Conservation (phyloP, 192 early-diverging fungal species). For the Coemansia reversa region DNA sequence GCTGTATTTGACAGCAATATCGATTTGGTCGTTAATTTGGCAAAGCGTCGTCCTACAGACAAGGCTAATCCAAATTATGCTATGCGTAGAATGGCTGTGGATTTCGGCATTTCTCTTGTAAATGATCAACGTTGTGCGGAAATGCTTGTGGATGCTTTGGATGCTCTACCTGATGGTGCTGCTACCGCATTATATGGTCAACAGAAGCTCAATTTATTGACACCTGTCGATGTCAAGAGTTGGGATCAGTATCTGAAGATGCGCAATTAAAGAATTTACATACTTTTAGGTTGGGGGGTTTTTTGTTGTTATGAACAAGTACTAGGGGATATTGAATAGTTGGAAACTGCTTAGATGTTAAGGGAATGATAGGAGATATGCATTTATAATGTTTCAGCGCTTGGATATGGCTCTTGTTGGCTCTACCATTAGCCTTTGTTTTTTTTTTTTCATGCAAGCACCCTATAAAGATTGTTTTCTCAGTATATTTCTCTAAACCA, state of each 20-base stretch:
- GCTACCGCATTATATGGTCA: constrained; percentile 27
- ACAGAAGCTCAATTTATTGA: constrained; percentile 37
- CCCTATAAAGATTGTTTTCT: too few relatives aligned
- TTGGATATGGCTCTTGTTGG: too few relatives aligned
- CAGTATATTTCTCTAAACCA: too few relatives aligned
- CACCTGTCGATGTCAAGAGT: constrained; percentile 66
- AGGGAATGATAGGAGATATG: too few relatives aligned
- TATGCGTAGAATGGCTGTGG: constrained; percentile 91
- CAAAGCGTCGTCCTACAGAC: constrained; percentile 63
- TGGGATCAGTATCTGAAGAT: constrained; percentile 70
- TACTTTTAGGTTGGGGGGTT: too few relatives aligned
- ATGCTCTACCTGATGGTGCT: constrained; percentile 52
- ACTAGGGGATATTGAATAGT: too few relatives aligned
- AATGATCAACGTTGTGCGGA: constrained; percentile 94
- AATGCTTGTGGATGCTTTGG: constrained; percentile 86
- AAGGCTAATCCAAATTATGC: constrained; percentile 69
- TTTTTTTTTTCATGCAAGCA: too few relatives aligned
- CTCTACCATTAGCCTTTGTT: too few relatives aligned
- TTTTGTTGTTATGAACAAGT: too few relatives aligned
- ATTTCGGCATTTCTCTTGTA: constrained; percentile 93
- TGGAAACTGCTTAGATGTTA: too few relatives aligned
- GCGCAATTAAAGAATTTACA: constrained; percentile 20
- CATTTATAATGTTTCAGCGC: too few relatives aligned
- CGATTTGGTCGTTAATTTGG: constrained; percentile 71
- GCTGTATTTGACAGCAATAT: constrained; percentile 61